phyloP scores from a whole-genome alignment of 139 green algal genomes.

The Volvox africanus region DNA sequence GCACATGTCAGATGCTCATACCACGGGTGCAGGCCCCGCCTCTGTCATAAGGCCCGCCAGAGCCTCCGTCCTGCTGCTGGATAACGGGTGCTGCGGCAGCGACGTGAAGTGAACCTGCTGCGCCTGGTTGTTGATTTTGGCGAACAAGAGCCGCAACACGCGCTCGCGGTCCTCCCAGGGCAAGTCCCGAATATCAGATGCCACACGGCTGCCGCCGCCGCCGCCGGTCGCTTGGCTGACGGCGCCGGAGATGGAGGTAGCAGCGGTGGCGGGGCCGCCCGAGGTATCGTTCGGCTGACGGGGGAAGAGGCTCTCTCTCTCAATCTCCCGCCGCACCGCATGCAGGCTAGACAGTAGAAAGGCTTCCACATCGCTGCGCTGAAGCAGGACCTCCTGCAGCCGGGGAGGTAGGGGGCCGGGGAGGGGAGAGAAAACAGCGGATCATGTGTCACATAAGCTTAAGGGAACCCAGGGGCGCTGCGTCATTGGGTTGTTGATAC shows the following conservation, averaged over 20 bases:
- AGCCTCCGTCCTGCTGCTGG: not conserved
- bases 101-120: constrained; percentile 67
- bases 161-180: constrained; percentile 88
- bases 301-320: constrained; percentile 53
- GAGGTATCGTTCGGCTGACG: not conserved
- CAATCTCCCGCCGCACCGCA: constrained; percentile 66
- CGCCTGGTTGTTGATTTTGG: constrained; percentile 82
- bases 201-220: not conserved
- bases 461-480: too few relatives aligned
- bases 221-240: not conserved
- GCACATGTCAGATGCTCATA: not conserved
- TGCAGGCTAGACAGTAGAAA: constrained; percentile 90
- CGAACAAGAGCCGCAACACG: constrained; percentile 88
- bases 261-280: too few relatives aligned
- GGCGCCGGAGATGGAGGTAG: not conserved
- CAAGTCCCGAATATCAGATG: constrained; percentile 78
- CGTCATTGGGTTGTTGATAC: too few relatives aligned
- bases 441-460: too few relatives aligned
- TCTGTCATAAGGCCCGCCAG: not conserved
- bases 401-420: not conserved
- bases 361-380: constrained; percentile 90
- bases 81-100: constrained; percentile 61
- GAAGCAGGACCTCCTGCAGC: constrained; percentile 82
- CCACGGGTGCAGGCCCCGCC: constrained; percentile 21
- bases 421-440: too few relatives aligned